Evolutionary conservation across 2,329 filamentous ascomycete genomes (phyloP).

Genomic region (Colletotrichum sp.): DNA sequence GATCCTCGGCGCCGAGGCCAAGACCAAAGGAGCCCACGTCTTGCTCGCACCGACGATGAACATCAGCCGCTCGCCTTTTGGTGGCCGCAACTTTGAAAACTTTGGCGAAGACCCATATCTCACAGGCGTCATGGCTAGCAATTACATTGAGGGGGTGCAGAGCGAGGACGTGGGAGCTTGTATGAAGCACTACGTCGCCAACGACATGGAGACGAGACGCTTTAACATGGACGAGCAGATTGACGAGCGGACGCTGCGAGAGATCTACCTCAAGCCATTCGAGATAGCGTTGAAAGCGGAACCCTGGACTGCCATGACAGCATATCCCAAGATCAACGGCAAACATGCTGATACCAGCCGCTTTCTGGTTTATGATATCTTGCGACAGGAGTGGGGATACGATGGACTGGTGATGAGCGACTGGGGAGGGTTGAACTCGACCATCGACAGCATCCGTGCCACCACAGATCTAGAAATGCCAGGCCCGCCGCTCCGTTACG

Average conservation of each 20-base stretch:
- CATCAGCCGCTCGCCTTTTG: slow-evolving; percentile 54
- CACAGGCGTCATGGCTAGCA: slow-evolving; percentile 62
- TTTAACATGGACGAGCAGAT: slow-evolving; percentile 33
- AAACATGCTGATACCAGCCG: slow-evolving; percentile 42
- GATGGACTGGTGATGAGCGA: slow-evolving; percentile 52
- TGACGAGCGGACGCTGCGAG: slow-evolving; percentile 32
- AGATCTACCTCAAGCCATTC: slow-evolving; percentile 50
- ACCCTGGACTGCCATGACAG: slow-evolving; percentile 51
- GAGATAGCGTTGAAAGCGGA: slow-evolving; percentile 46
- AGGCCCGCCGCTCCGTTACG: slow-evolving; percentile 27
- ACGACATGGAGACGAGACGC: slow-evolving; percentile 65
- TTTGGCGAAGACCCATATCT: slow-evolving; percentile 82
- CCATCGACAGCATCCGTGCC: slow-evolving; percentile 33
- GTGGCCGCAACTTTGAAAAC: slow-evolving; percentile 83
- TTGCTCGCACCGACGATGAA: slow-evolving; percentile 16
- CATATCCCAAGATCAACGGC: slow-evolving; percentile 53
- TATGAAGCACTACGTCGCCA: slow-evolving; percentile 66
- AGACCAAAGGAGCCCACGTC: slow-evolving; percentile 25
- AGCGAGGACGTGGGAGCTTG: slow-evolving; percentile 45
- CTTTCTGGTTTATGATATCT: slow-evolving; percentile 38
- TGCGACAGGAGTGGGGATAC: slow-evolving; percentile 50
- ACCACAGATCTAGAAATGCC: slow-evolving; percentile 41
- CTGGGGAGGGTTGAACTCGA: slow-evolving; percentile 45
- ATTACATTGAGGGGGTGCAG: slow-evolving; percentile 65
- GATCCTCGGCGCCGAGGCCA: slow-evolving; percentile 29